Conservation (phyloP, 257 asterid genomes). For the Solanum virginianum region DNA sequence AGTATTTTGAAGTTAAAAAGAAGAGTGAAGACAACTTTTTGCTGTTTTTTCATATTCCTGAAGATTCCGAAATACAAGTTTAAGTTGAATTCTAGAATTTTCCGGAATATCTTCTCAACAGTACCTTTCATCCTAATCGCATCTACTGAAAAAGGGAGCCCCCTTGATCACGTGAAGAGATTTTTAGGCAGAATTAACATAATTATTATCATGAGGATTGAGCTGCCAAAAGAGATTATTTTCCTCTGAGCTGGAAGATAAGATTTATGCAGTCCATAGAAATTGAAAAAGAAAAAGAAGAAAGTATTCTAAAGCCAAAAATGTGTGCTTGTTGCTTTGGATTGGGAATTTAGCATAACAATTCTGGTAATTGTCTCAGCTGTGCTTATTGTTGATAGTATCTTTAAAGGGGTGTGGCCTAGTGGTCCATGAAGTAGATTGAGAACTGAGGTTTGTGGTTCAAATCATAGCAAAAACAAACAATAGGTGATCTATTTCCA, state of each 20-base stretch:
- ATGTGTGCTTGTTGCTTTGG: not conserved
- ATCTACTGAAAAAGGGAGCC: no score
- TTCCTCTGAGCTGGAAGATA: no score
- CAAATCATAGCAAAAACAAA: no score
- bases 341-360: not conserved
- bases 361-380: not conserved
- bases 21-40: not conserved
- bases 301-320: not conserved
- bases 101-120: not conserved
- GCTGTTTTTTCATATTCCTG: not conserved
- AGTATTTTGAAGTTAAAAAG: not conserved
- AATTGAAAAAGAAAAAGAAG: no score
- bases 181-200: no score
- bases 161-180: no score
- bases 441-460: no score
- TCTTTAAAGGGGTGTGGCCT: not conserved
- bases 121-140: no score
- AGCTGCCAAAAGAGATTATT: no score
- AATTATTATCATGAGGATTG: no score
- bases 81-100: not conserved
- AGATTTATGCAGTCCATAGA: no score
- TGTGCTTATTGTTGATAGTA: not conserved
- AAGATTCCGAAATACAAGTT: not conserved
- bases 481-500: no score
- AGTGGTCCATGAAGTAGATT: not conserved